These are phyloP conservation scores for Fimicolochytrium jonesii DNA, from an alignment of 192 early-diverging fungal genomes.

Conservation along the genomic window DNA sequence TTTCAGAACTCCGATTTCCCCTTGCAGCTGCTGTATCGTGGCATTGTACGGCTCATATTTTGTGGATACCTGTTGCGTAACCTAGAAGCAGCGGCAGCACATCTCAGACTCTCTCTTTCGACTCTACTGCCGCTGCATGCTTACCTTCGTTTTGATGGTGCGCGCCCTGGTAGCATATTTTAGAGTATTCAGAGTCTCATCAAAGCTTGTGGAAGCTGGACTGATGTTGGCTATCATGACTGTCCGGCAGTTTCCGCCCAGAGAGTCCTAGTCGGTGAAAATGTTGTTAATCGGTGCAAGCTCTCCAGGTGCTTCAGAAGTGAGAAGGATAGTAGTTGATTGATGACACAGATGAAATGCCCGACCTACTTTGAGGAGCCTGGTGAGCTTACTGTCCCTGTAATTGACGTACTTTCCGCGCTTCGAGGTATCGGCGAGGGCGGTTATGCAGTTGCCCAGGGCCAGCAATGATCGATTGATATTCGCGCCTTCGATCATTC, in stretches of 20 bases:
- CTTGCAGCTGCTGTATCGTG: conserved; percentile 18
- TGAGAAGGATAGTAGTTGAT: no score
- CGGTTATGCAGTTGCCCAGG: conserved; percentile 75
- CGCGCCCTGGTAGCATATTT: conserved; percentile 70
- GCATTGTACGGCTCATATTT: conserved; percentile 31
- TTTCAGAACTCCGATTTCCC: conserved; percentile 23
- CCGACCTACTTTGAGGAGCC: conserved; percentile 59
- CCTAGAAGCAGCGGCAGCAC: no score
- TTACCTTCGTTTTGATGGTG: conserved; percentile 67
- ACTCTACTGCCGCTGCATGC: no score
- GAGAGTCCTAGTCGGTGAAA: conserved; percentile 41
- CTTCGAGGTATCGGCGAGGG: conserved; percentile 47
- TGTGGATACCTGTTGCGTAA: conserved; percentile 14
- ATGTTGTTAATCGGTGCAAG: no score
- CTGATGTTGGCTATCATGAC: conserved; percentile 76
- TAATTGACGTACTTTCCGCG: conserved; percentile 66
- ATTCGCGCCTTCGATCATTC: conserved; percentile 73
- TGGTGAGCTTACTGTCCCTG: conserved; percentile 70
- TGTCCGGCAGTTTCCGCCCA: conserved; percentile 72
- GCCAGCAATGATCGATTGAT: conserved; percentile 74
- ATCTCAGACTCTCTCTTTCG: no score
- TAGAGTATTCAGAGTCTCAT: conserved; percentile 72
- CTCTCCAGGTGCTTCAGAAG: no score
- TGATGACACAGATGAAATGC: no score
- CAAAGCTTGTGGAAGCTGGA: conserved; percentile 56